A percentile compares a stretch with the other conserved stretches of the same genome.
Evolutionary conservation across 768 basidiomycete species (phyloP).

Genomic region (Lactarius sp.): DNA sequence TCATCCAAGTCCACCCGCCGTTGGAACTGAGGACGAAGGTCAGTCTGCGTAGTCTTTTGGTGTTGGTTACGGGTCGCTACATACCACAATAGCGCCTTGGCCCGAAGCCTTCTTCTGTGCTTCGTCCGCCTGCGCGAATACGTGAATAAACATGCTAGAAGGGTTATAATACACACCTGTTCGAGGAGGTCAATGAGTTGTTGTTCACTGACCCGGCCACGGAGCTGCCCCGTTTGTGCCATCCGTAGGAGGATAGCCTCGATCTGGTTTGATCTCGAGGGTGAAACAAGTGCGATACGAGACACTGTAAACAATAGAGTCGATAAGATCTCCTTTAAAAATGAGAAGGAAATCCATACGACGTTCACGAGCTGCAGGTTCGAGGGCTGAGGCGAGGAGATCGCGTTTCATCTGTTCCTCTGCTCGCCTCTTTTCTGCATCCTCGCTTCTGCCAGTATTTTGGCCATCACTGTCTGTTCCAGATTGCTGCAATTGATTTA

Average conservation of each 20-base stretch:
- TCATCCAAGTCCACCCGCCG: conserved; percentile 30
- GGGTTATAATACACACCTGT: conserved; percentile 50
- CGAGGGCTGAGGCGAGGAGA: conserved; percentile 33
- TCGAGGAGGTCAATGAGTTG: conserved; percentile 84
- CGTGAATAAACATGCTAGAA: neutral
- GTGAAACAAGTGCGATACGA: conserved; percentile 82
- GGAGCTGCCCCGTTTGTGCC: conserved; percentile 79
- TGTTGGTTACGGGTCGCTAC: conserved; percentile 12
- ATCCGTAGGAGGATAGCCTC: conserved; percentile 73
- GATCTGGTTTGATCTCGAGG: conserved; percentile 74
- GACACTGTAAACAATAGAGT: conserved; percentile 48
- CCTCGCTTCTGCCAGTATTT: conserved; percentile 48
- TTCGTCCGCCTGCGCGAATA: conserved; percentile 39
- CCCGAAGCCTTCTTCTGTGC: conserved; percentile 35
- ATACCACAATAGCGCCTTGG: conserved; percentile 40
- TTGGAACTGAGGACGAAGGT: conserved; percentile 23
- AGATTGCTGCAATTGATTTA: conserved; percentile 37
- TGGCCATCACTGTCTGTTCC: conserved; percentile 21
- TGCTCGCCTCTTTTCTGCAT: conserved; percentile 39
- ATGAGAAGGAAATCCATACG: conserved; percentile 7
- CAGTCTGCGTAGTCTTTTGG: neutral
- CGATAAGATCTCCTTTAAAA: neutral
- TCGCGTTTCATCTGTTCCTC: conserved; percentile 77
- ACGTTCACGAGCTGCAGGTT: conserved; percentile 25
- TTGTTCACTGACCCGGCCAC: conserved; percentile 68